A percentile compares a stretch with the other conserved stretches of the same genome.
These are phyloP conservation scores for Didymella lethalis DNA, from an alignment of 2,329 filamentous ascomycete species.

Conservation along the genomic window DNA sequence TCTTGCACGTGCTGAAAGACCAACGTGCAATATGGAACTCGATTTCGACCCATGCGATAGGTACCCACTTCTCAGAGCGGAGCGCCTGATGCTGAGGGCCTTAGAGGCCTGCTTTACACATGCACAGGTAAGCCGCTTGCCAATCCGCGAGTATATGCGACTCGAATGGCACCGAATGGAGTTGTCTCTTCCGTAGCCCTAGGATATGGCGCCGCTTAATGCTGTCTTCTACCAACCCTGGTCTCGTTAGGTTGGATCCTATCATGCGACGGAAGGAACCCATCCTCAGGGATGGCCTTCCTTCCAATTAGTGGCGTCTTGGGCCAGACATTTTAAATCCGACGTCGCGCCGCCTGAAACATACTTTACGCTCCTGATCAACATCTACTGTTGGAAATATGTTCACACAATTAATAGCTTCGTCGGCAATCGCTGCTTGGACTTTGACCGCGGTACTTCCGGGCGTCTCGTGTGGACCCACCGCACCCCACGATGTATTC, in stretches of 20 bases:
- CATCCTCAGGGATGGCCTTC: background rate
- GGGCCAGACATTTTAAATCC: constrained; percentile 5
- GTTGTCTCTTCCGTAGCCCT: background rate
- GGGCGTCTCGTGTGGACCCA: constrained; percentile 19
- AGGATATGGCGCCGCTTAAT: background rate
- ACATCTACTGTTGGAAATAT: constrained; percentile 10
- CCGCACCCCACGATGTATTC: constrained; percentile 15
- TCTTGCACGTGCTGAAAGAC: background rate
- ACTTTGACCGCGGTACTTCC: constrained; percentile 19
- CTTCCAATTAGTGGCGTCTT: background rate
- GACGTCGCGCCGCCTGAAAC: background rate
- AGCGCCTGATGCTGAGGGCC: background rate
- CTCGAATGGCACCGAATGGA: background rate
- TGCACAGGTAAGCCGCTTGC: constrained; percentile 7
- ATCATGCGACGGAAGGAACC: background rate
- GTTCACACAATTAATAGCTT: constrained; percentile 22
- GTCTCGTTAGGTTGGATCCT: background rate
- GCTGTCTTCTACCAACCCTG: background rate
- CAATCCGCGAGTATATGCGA: constrained; percentile 2
- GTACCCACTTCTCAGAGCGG: background rate
- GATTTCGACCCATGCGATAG: background rate
- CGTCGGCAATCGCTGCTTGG: constrained; percentile 19
- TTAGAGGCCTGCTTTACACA: constrained; percentile 2
- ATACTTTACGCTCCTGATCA: background rate
- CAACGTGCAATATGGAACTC: background rate